Base-by-base conservation (phyloP, 768 basidiomycete genomes). In the Tricholomella constricta region DNA sequence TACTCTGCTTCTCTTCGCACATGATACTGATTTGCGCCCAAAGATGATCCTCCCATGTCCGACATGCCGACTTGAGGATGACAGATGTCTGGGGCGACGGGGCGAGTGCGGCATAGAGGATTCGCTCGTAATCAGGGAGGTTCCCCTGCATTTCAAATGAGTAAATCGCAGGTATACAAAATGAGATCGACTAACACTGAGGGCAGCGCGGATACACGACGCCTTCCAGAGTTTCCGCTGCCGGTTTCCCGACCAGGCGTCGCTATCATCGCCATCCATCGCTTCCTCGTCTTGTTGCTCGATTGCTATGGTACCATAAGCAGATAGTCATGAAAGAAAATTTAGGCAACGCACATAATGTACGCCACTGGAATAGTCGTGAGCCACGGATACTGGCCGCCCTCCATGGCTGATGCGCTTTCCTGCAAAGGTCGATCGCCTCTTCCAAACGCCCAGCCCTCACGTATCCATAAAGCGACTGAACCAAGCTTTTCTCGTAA, bases 11-110 rank as follows among this genome's bases (percentile, higher is more conserved):
- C 59, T 92, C 86, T 64, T 95, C 91, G 61, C 90, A 88, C 34
- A 91, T 74, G 44, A 91, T 78, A 59, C 85, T 85, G 45, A 94
- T 75, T 52, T 91, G 87, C 0, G 91, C 92, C 97, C 97, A 99
- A 0, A 98, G 76, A 64, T 95, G 88, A 63, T 99, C 97, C 63
- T 95, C 91, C 95, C 96, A 98, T 19, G 90, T 88, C 29, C 85
- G 72, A 63, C 92, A 95, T 3, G 88, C 83, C 0, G 85, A 78
- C 56, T 88, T 85, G 29, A 93, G 80, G 27, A 87, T 69, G 19
- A 68, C 72, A 0, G 83, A 78, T 1, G 89, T 90, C 67, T 79
- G 85, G 41, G 77, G 81, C 11, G 78, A 88, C 27, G 86, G 95
- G 23, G 78, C 85, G 7, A 99, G 81, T 0, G 94, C 85, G 0